Conservation (phyloP, 441 rosid genomes). For the Arabidopsis lyrata region DNA sequence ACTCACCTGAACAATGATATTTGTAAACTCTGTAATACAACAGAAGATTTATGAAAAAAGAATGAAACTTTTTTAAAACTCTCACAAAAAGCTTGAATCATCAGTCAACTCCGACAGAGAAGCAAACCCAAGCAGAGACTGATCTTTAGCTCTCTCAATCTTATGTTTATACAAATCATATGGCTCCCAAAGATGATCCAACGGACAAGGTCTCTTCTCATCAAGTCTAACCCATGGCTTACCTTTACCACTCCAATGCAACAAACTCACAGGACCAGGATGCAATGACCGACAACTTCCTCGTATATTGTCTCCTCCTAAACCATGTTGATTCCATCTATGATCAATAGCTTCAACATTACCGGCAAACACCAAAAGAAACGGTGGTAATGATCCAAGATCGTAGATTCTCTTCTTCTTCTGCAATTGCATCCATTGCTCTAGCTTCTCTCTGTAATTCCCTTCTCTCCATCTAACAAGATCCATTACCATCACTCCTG, state of each 20-base stretch:
- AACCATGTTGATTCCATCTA: slow-evolving; percentile 94
- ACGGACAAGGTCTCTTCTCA: slow-evolving; percentile 68
- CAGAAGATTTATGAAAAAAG: slow-evolving; percentile 7
- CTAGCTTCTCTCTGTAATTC: slow-evolving; percentile 69
- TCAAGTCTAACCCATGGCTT: slow-evolving; percentile 94
- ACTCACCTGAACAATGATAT: slow-evolving; percentile 48
- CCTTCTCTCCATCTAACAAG: slow-evolving; percentile 83
- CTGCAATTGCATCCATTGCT: slow-evolving; percentile 89
- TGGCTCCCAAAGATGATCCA: slow-evolving; percentile 85
- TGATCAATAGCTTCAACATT: slow-evolving; percentile 81
- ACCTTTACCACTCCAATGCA: slow-evolving; percentile 99
- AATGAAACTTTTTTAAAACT: slow-evolving; percentile 36
- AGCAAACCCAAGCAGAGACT: slow-evolving; percentile 40
- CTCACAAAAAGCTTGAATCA: slow-evolving; percentile 57
- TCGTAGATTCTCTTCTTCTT: slow-evolving; percentile 81
- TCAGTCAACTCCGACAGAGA: slow-evolving; percentile 50
- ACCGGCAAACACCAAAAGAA: slow-evolving; percentile 81
- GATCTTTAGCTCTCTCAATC: slow-evolving; percentile 38
- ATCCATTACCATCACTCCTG: slow-evolving; percentile 97
- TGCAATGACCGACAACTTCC: slow-evolving; percentile 86
- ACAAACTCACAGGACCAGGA: slow-evolving; percentile 84
- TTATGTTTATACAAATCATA: slow-evolving; percentile 65
- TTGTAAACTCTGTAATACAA: slow-evolving; percentile 20
- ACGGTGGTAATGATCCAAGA: slow-evolving; percentile 91
- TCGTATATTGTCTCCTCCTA: slow-evolving; percentile 90